Percentiles rank a stretch among this genome's conserved stretches.
phyloP scores from a whole-genome alignment of 176 grass and related monocot genomes.

The Carex cristatella region DNA sequence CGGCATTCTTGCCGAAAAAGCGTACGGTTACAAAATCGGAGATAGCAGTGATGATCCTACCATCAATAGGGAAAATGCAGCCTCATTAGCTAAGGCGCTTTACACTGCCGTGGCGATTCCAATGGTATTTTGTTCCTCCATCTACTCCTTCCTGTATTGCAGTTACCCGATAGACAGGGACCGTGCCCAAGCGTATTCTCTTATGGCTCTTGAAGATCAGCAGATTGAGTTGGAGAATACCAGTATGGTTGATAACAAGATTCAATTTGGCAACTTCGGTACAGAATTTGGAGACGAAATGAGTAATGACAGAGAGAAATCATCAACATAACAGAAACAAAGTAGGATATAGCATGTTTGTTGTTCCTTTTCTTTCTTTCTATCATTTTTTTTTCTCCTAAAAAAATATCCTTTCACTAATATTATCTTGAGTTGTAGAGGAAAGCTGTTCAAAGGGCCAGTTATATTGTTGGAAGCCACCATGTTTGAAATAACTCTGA shows the following conservation, averaged over 20 bases:
- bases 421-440: neutral
- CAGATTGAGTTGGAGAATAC: slow-evolving; percentile 5
- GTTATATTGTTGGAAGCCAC: neutral
- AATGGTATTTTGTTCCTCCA: slow-evolving; percentile 24
- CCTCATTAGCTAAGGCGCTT: slow-evolving; percentile 45
- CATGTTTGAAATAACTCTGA: neutral
- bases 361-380: neutral
- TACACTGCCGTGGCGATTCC: slow-evolving; percentile 44
- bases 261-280: neutral
- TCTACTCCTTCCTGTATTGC: slow-evolving; percentile 41
- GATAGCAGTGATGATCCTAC: slow-evolving; percentile 35
- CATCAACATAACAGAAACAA: neutral
- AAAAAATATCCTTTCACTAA: neutral
- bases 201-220: neutral
- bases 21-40: slow-evolving; percentile 43
- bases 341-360: neutral
- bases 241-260: neutral
- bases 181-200: slow-evolving; percentile 21
- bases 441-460: neutral
- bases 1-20: slow-evolving; percentile 35
- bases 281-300: slow-evolving; percentile 1
- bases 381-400: neutral
- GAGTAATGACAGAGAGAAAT: neutral
- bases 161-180: slow-evolving; percentile 44
- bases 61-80: slow-evolving; percentile 47